phyloP scores from a whole-genome alignment of 441 rosid species.

The Mallotus japonicus region DNA sequence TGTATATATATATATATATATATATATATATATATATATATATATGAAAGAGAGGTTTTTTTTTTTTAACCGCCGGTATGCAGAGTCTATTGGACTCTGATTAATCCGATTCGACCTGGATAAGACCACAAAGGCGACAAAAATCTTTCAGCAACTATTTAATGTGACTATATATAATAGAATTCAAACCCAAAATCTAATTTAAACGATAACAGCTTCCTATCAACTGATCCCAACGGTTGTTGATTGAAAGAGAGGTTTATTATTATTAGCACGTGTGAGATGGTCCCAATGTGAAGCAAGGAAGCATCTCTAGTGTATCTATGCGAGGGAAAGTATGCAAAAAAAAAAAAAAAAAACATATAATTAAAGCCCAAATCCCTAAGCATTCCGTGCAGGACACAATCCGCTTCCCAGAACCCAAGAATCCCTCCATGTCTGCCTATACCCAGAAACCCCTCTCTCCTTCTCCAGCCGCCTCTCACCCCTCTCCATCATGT shows the following conservation, averaged over 20 bases:
- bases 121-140: too few relatives aligned
- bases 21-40: too few relatives aligned
- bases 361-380: conserved; percentile 29
- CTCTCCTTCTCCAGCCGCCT: conserved; percentile 28
- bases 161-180: too few relatives aligned
- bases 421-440: conserved; percentile 68
- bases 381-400: conserved; percentile 54
- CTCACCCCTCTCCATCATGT: background rate
- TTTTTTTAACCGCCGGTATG: too few relatives aligned
- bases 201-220: too few relatives aligned
- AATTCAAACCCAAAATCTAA: too few relatives aligned
- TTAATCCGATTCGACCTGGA: too few relatives aligned
- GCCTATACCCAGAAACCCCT: conserved; percentile 53
- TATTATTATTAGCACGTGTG: background rate
- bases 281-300: conserved; percentile 8
- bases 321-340: background rate
- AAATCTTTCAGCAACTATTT: too few relatives aligned
- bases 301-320: background rate
- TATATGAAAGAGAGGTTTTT: background rate
- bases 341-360: background rate
- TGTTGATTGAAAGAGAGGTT: too few relatives aligned
- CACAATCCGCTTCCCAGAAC: conserved; percentile 61
- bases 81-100: too few relatives aligned
- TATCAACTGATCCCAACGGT: too few relatives aligned
- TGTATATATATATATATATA: too few relatives aligned